Base-by-base conservation (phyloP, 164 flowering plant species). In the Kalanchoe fedtschenkoi region DNA sequence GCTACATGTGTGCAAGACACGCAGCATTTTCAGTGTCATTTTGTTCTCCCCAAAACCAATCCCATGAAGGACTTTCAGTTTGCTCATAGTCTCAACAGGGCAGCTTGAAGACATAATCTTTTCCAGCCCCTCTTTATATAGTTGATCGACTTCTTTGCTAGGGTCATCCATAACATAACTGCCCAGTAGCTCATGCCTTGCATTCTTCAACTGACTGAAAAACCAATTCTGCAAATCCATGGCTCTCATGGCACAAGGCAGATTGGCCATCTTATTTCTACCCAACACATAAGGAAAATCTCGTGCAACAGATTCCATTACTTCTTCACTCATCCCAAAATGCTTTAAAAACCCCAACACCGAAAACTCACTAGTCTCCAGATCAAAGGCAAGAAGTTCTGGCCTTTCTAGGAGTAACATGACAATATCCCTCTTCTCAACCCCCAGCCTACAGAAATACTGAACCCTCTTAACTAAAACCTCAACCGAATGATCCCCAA, bases 31-130 rank as follows among this genome's bases (percentile, higher is more conserved):
- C 29, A 81, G 19, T 4, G 88, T 79, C 58, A 62, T 55, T 38
- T 16, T 29, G 58, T 84, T 85, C 65, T 81, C 84, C 47, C 88
- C 91, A 68, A 78, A 88, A 21, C 96, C 91, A 61, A 77, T 78
- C 19, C 72, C 64, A 47, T 71, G 81, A 66, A 85, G 56, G 70
- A 82, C 80, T 22, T 77, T 39, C 69, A 85, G 61, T 71, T 83
- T 88, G 4, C 61, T 65, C 41, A 74, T 44, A 9, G 68, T 67
- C 62, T 83, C 78, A 57, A 30, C 0, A 0, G 61, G 65, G 37
- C 59, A 46, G 51, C 66, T 74, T 26, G 77, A 38, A 39, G 58
- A 56, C 34, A 34, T 61, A 21, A 81, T 69, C 34, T 56, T 75
- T 55, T 71, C 74, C 62, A 84, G 61, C 34, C 70, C 47, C 35